Base-by-base conservation (phyloP, 306 rosid genomes). In the Citrullus mucosospermus region DNA sequence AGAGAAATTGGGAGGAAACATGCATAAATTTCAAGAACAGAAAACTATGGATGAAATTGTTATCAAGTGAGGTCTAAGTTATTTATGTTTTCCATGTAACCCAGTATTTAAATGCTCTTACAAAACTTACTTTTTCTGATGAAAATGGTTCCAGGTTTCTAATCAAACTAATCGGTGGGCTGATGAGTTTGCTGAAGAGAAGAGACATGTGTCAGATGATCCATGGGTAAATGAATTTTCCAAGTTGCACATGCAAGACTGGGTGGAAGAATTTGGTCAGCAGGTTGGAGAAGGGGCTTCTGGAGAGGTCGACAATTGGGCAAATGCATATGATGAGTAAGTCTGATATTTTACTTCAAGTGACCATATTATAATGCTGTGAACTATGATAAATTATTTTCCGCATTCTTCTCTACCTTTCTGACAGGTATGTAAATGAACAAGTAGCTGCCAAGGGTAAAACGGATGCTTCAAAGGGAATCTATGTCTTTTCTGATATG, bases 211-310 rank as follows among this genome's bases (percentile, higher is more conserved):
- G 34, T 56, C 90, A 58, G 87, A 92, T 85, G 93, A 91, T 84
- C 90, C 90, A 85, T 96, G 99, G 99, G 90, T 91, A 56, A 80
- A 89, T 82, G 97, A 96, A 73, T 96, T 96, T 85, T 92, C 99
- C 72, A 96, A 92, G 83, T 85, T 96, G 90, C 85, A 90, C 51
- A 87, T 96, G 10, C 71, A 89, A 78, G 98, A 91, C 79, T 96
- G 99, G 99, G 99, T 80, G 11, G 99, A 96, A 32, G 98, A 96
- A 81, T 96, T 91, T 84, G 96, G 89, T 48, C 89, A 83, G 83
- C 96, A 91, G 85, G 63, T 92, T 78, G 97, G 90, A 76, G 90
- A 90, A 81, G 96, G 92, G 82, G 88, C 85, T 78, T 80, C 85
- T 10, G 96, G 88, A 43, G 92, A 90, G 38, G 69, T 92, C 30